Evolutionary conservation across 192 early-diverging fungal species (phyloP).

Genomic region (Coemansia interrupta): DNA sequence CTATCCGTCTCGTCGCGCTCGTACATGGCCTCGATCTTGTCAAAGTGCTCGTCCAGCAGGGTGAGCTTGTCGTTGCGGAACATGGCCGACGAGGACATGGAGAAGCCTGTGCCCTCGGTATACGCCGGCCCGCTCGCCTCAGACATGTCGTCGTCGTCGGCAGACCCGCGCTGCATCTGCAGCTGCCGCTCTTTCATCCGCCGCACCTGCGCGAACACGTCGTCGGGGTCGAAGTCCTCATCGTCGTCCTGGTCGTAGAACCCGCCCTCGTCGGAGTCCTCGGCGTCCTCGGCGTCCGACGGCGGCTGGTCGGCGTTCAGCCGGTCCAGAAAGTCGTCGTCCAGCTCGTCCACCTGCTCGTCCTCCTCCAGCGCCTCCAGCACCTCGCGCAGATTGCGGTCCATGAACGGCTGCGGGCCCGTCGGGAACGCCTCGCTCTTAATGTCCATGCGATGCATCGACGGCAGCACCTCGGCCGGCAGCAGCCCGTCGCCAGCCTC

Average conservation of each 20-base stretch:
- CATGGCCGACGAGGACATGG: conserved; percentile 92
- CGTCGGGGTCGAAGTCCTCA: conserved; percentile 42
- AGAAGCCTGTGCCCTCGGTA: conserved; percentile 61
- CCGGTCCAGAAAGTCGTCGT: conserved; percentile 78
- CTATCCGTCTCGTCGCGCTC: conserved; percentile 28
- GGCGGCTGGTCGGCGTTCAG: conserved; percentile 70
- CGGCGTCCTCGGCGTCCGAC: conserved; percentile 59
- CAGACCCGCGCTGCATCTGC: conserved; percentile 12
- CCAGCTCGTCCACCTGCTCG: conserved; percentile 75
- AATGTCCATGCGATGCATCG: conserved; percentile 67
- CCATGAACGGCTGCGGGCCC: conserved; percentile 72
- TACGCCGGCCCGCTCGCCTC: conserved; percentile 38
- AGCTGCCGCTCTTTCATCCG: conserved; percentile 45
- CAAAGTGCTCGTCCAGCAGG: conserved; percentile 91
- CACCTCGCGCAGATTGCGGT: conserved; percentile 77
- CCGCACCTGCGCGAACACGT: conserved; percentile 42
- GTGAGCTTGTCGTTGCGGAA: conserved; percentile 87
- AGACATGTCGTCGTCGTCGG: conserved; percentile 44
- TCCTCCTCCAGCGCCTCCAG: conserved; percentile 91
- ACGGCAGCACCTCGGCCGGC: conserved; percentile 74
- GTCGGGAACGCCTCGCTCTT: conserved; percentile 61
- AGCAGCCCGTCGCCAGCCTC: conserved; percentile 41
- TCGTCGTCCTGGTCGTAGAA: conserved; percentile 27
- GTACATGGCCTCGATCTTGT: conserved; percentile 62
- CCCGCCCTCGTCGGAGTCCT: conserved; percentile 53